Conservation (phyloP, 2,329 filamentous ascomycete genomes). For the Amauroascus niger region DNA sequence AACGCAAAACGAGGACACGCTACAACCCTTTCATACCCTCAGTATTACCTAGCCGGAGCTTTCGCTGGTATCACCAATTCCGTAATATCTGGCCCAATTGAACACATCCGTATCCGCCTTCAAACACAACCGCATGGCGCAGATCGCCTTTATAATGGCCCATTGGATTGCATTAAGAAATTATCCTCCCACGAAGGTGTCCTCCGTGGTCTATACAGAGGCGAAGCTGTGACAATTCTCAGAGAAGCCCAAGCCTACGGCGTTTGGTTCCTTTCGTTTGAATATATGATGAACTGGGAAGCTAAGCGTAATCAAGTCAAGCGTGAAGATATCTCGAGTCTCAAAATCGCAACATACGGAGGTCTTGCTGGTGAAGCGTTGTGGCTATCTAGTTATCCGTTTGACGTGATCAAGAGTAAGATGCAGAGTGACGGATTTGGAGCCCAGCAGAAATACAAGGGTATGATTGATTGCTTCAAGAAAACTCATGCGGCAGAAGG, state of each 20-base stretch:
- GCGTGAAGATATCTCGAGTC: conserved; percentile 66
- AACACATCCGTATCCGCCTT: conserved; percentile 90
- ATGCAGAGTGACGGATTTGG: conserved; percentile 98
- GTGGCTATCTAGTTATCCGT: conserved; percentile 87
- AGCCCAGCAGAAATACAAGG: conserved; percentile 57
- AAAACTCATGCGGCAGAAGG: conserved; percentile 74
- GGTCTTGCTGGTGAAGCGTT: conserved; percentile 87
- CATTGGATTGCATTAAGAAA: conserved; percentile 82
- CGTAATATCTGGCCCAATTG: conserved; percentile 79
- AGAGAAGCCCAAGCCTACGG: conserved; percentile 94
- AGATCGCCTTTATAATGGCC: conserved; percentile 66
- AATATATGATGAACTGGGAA: conserved; percentile 91
- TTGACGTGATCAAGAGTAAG: conserved; percentile 98
- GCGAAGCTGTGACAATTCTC: conserved; percentile 71
- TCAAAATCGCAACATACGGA: conserved; percentile 86
- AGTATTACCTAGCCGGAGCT: conserved; percentile 85
- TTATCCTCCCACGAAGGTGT: conserved; percentile 61
- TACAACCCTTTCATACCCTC: conserved; percentile 58
- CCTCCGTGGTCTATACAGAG: conserved; percentile 69
- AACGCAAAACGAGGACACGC: conserved; percentile 46
- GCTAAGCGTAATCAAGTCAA: conserved; percentile 64
- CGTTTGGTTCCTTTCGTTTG: conserved; percentile 87
- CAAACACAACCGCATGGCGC: conserved; percentile 92
- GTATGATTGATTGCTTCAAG: conserved; percentile 80
- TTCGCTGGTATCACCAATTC: conserved; percentile 90